Base-by-base conservation (phyloP, 106 monocot species). In the Allium sativum region DNA sequence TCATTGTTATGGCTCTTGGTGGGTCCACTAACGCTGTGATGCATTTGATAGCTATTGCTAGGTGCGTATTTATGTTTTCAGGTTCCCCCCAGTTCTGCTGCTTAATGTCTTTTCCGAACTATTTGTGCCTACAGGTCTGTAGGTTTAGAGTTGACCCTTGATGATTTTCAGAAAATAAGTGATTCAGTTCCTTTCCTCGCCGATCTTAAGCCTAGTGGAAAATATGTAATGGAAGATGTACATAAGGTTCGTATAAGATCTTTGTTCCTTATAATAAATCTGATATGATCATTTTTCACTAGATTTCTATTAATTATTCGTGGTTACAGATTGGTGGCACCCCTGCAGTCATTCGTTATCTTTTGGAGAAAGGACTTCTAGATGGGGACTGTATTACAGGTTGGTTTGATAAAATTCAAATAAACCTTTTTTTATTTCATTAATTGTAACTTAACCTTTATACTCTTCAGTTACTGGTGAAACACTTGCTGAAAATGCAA, bases 171-270 rank as follows among this genome's bases (percentile, higher is more conserved):
- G 79, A 92, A 85, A 68, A 74, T 99, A 48, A 99, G 98, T 66
- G 88, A 92, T 56, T 16, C 78, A 48, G 78, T 83, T 19, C 98
- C 98, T 68, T 81, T 99, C 56, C 92, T 99, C 79, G 92, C 98
- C 11, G 98, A 99, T 83, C 84, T 92, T 21, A 99, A 92, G 80
- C 98, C 98, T 44, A 99, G 98, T 79, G 92, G 98, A 59, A 99
- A 99, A 72, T 99, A 85, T 92, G 92, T 99, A 14, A 99, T 99
- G 98, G 98, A 99, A 76, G 98, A 99, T 75, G 52, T 99, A 68
- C 98, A 99, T 68, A 88, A 88, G 85, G 92, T 85, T 55, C 64
- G 40, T 0, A 55, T 21, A 45, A 9, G 53, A 18, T 7, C 16
- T 19, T 44, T 66, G 17, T 17, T 2, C 21, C 13, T 44, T 70